These are phyloP conservation scores for Graphilbum fragrans DNA, from an alignment of 2,329 filamentous ascomycete genomes.

Conservation along the genomic window DNA sequence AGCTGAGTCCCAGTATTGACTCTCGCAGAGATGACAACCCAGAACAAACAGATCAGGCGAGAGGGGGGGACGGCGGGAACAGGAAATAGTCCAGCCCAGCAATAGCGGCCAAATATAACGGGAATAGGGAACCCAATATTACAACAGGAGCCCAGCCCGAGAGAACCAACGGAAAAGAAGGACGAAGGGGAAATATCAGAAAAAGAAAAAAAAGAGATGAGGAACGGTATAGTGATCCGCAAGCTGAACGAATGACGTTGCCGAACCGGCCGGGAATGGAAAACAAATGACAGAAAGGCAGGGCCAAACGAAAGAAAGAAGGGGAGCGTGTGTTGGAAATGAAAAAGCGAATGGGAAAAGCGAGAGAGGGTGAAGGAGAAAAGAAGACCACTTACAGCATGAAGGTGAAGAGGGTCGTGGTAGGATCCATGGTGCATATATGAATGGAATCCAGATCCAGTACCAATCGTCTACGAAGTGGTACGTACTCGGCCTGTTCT, in stretches of 20 bases:
- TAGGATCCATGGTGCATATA: constrained; percentile 37
- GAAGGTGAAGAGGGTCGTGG: constrained; percentile 57
- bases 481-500: background rate
- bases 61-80: too few relatives aligned
- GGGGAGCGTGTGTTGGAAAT: too few relatives aligned
- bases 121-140: background rate
- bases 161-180: constrained; percentile 1
- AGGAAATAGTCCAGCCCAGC: too few relatives aligned
- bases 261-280: constrained; percentile 1
- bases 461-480: too few relatives aligned
- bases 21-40: too few relatives aligned
- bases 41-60: background rate
- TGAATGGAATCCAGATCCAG: too few relatives aligned
- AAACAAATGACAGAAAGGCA: too few relatives aligned
- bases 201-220: constrained; percentile 12
- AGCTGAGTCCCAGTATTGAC: background rate
- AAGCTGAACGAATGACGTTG: too few relatives aligned
- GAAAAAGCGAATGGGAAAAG: constrained; percentile 1
- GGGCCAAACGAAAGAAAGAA: too few relatives aligned
- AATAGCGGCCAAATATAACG: background rate
- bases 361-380: background rate
- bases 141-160: constrained; percentile 2
- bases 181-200: constrained; percentile 3
- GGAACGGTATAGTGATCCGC: background rate
- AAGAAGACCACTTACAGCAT: constrained; percentile 43